Conservation (phyloP, 208 protist genomes). For the Endotrypanum monterogeii region DNA sequence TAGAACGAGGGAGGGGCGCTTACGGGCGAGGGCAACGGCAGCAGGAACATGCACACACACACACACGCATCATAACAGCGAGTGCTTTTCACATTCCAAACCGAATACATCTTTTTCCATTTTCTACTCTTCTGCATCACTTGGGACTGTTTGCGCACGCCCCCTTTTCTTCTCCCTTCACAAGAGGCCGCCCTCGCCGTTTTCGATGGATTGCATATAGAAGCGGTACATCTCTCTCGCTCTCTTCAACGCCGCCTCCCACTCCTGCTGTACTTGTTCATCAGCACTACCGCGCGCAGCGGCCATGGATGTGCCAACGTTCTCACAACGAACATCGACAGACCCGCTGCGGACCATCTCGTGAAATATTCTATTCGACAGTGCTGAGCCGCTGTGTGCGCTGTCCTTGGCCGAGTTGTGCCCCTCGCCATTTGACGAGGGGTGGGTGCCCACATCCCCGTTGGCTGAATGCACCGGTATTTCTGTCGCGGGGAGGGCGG, state of each 20-base stretch:
- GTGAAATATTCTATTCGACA: constrained; percentile 36
- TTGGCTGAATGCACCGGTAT: constrained; percentile 3
- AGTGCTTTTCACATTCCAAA: no score
- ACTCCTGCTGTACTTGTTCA: constrained; percentile 34
- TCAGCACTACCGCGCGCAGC: constrained; percentile 6
- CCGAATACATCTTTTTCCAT: no score
- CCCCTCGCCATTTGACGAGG: constrained; percentile 1
- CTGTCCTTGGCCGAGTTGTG: background rate
- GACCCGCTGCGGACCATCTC: constrained; percentile 43
- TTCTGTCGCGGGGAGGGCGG: background rate
- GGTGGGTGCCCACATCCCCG: constrained; percentile 15
- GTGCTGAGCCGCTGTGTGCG: background rate
- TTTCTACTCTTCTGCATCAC: background rate
- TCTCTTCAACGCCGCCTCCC: constrained; percentile 43
- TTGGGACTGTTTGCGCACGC: background rate
- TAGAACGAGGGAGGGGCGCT: background rate
- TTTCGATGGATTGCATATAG: constrained; percentile 36
- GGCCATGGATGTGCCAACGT: background rate
- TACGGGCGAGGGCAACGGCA: background rate
- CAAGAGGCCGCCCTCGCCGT: background rate
- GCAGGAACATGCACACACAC: background rate
- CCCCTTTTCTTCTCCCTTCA: background rate
- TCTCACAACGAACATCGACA: constrained; percentile 7
- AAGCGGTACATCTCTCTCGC: constrained; percentile 62
- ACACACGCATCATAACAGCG: background rate